phyloP scores from a whole-genome alignment of 768 basidiomycete genomes.

The Macrolepiota dolichaula region DNA sequence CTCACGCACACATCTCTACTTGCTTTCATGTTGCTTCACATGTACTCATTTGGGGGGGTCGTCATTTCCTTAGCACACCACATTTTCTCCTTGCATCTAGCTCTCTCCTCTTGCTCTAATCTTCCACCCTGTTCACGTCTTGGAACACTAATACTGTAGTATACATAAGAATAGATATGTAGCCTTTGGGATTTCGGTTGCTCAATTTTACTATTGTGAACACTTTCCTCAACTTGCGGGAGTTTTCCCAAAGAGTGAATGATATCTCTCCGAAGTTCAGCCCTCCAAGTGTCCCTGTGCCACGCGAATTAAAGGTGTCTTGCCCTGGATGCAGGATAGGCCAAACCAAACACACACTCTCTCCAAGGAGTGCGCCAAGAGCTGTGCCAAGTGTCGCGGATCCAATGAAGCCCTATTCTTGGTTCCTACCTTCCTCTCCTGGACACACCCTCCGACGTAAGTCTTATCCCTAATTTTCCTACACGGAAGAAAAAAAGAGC shows the following conservation, averaged over 20 bases:
- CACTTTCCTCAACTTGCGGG: neutral
- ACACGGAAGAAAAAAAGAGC: too few species aligned
- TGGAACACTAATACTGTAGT: slow-evolving; percentile 6
- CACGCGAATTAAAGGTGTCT: slow-evolving; percentile 11
- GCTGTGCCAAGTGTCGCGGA: too few species aligned
- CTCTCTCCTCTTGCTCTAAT: neutral
- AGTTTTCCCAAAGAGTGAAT: neutral
- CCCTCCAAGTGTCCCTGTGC: neutral
- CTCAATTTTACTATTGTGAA: neutral
- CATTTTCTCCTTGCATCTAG: slow-evolving; percentile 1
- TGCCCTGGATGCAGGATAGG: neutral
- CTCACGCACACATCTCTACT: neutral
- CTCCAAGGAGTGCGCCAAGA: too few species aligned
- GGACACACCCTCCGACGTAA: neutral
- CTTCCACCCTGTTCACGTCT: neutral
- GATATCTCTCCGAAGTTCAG: neutral
- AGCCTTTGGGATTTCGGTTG: neutral
- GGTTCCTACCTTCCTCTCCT: neutral
- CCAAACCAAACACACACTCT: neutral
- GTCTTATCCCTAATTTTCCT: too few species aligned
- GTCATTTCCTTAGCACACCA: neutral
- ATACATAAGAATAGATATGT: slow-evolving; percentile 1
- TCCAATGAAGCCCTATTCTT: neutral
- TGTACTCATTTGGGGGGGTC: slow-evolving; percentile 2
- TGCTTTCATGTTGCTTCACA: slow-evolving; percentile 1